These are phyloP conservation scores for Eremomyces bilateralis DNA, from an alignment of 495 filamentous ascomycete genomes.

Conservation along the genomic window DNA sequence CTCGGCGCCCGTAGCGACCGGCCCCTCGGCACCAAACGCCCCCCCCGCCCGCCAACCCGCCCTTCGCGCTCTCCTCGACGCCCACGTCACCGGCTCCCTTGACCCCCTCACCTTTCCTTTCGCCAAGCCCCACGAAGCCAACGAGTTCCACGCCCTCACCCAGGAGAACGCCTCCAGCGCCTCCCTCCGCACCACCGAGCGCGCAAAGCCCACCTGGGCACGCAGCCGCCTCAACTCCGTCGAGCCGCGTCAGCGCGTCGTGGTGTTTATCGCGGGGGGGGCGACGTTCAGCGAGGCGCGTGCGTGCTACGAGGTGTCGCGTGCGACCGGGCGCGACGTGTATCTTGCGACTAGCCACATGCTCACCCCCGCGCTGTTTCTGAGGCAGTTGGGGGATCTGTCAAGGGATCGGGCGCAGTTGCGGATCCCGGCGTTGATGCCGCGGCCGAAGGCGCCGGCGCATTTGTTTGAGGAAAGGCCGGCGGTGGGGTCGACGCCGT, in stretches of 20 bases:
- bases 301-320: slow-evolving; percentile 70
- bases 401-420: slow-evolving; percentile 50
- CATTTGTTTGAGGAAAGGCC: slow-evolving; percentile 79
- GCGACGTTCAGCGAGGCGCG: slow-evolving; percentile 81
- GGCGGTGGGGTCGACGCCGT: slow-evolving; percentile 19
- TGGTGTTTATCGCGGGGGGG: slow-evolving; percentile 91
- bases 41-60: slow-evolving; percentile 43
- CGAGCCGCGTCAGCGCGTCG: slow-evolving; percentile 72
- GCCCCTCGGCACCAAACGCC: slow-evolving; percentile 52
- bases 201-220: slow-evolving; percentile 92
- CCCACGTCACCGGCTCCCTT: slow-evolving; percentile 33
- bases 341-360: slow-evolving; percentile 85
- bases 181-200: slow-evolving; percentile 61
- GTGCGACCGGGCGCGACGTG: slow-evolving; percentile 50
- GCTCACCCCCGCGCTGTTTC: slow-evolving; percentile 57
- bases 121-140: slow-evolving; percentile 47
- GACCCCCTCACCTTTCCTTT: slow-evolving; percentile 51
- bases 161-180: slow-evolving; percentile 39
- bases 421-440: slow-evolving; percentile 60
- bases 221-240: slow-evolving; percentile 49
- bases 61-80: slow-evolving; percentile 43
- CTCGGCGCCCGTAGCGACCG: slow-evolving; percentile 59
- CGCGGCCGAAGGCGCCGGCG: slow-evolving; percentile 57
- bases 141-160: slow-evolving; percentile 30
- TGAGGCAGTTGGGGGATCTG: slow-evolving; percentile 63